Percentiles rank a stretch among this genome's conserved stretches.
These are phyloP conservation scores for Collariella sp. DNA, from an alignment of 495 filamentous ascomycete species.

Conservation along the genomic window DNA sequence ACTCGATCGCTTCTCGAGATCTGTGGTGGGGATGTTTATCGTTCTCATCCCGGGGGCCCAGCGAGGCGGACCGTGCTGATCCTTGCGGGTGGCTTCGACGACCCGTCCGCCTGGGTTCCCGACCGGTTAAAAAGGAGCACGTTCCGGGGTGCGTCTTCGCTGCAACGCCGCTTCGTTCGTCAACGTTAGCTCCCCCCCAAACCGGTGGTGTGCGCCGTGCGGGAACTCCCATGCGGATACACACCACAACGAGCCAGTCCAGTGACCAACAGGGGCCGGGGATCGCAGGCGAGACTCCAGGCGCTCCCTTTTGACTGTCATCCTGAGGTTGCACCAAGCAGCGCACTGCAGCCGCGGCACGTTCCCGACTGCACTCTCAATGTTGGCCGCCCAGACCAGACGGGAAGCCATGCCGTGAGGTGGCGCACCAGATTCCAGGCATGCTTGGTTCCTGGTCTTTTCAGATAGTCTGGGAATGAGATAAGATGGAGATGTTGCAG, in stretches of 20 bases:
- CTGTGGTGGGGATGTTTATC: neutral
- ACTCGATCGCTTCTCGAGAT: constrained; percentile 1
- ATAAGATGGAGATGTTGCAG: no score
- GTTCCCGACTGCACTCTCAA: constrained; percentile 8
- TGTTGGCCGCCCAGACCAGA: constrained; percentile 2
- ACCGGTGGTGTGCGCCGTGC: constrained; percentile 8
- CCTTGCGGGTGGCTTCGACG: constrained; percentile 29
- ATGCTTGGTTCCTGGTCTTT: neutral
- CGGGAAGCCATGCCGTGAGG: constrained; percentile 1
- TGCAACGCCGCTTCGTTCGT: constrained; percentile 26
- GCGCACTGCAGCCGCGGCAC: constrained; percentile 2
- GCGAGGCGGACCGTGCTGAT: constrained; percentile 26
- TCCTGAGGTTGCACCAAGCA: constrained; percentile 11
- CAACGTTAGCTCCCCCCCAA: no score
- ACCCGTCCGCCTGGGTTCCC: constrained; percentile 29
- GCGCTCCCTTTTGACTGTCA: neutral
- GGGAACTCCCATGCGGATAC: constrained; percentile 2
- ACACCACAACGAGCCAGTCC: neutral
- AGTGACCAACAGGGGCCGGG: neutral
- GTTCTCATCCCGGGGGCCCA: constrained; percentile 11
- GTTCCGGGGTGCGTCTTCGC: constrained; percentile 15
- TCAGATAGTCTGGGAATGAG: neutral
- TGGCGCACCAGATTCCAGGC: neutral
- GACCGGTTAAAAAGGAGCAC: constrained; percentile 28
- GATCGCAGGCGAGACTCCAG: neutral